Evolutionary conservation across 148 eudicot genomes (phyloP), one percentile per base, ranked within the genome.

Genomic region (Silene uniflora): DNA sequence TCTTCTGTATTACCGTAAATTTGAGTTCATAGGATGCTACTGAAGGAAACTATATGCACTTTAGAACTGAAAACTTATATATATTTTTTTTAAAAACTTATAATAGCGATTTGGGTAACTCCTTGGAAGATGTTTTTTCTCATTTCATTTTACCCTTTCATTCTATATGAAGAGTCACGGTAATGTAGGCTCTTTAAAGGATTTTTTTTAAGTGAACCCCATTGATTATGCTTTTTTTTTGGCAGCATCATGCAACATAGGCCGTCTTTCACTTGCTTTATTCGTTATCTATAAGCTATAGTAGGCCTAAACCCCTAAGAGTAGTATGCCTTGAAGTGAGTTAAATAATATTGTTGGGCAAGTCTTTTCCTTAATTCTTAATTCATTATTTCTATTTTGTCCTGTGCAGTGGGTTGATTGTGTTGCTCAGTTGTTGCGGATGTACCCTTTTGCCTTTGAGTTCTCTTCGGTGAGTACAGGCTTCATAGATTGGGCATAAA

Each of bases 391-490:
- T 69, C 25, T 29, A 81, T 62, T 78, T 67, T 22, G 76, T 71
- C 70, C 35, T 68, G 58, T 84, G 82, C 93, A 95, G 99, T 95
- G 99, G 99, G 83, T 95, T 81, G 99, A 95, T 83, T 92, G 99
- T 84, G 87, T 95, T 79, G 86, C 99, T 47, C 99, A 95, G 73
- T 79, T 95, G 83, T 74, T 92, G 82, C 86, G 99, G 82, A 89
- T 92, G 91, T 92, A 96, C 82, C 99, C 99, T 68, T 87, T 85
- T 72, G 99, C 99, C 35, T 96, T 96, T 72, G 97, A 96, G 76
- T 96, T 91, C 86, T 91, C 98, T 29, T 88, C 94, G 77, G 99
- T 96, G 67, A 85, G 73, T 89, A 71, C 27, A 10, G n/a, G 27
- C 74, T 67, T 71, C 69, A 17, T 76, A 19, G 22, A 35, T 16